Evolutionary conservation across 2,329 filamentous ascomycete genomes (phyloP).

Genomic region (Colletotrichum destructivum): DNA sequence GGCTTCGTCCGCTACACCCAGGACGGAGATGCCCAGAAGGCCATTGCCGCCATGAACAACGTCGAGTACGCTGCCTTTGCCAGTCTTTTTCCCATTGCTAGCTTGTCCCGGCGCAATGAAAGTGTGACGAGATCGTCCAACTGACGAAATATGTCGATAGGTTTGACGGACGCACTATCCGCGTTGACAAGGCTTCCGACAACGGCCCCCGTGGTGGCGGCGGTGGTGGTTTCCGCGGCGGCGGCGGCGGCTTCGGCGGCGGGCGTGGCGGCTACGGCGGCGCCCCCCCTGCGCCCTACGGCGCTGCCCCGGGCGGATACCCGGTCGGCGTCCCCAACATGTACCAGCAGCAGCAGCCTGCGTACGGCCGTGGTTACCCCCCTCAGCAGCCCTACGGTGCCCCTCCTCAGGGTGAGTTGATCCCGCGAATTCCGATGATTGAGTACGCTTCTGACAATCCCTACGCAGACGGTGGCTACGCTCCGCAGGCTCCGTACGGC

Average conservation of each 20-base stretch:
- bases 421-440: conserved; percentile 21
- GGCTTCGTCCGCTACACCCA: conserved; percentile 93
- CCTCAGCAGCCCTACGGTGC: conserved; percentile 54
- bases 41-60: conserved; percentile 87
- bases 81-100: conserved; percentile 39
- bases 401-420: conserved; percentile 56
- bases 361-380: conserved; percentile 63
- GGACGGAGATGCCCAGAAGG: conserved; percentile 82
- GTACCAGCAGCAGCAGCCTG: conserved; percentile 52
- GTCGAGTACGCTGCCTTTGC: conserved; percentile 77
- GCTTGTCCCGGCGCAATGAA: conserved; percentile 44
- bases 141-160: conserved; percentile 60
- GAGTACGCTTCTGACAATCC: background rate
- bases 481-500: conserved; percentile 53
- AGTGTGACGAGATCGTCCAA: background rate
- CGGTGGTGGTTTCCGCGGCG: conserved; percentile 50
- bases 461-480: conserved; percentile 30
- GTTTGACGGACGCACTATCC: conserved; percentile 94
- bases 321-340: conserved; percentile 54
- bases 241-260: conserved; percentile 57
- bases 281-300: conserved; percentile 53
- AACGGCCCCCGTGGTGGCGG: conserved; percentile 75
- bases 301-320: conserved; percentile 50
- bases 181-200: conserved; percentile 95
- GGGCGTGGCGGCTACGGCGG: conserved; percentile 52